These are phyloP conservation scores for Eremomyces bilateralis DNA, from an alignment of 495 filamentous ascomycete species.

Conservation along the genomic window DNA sequence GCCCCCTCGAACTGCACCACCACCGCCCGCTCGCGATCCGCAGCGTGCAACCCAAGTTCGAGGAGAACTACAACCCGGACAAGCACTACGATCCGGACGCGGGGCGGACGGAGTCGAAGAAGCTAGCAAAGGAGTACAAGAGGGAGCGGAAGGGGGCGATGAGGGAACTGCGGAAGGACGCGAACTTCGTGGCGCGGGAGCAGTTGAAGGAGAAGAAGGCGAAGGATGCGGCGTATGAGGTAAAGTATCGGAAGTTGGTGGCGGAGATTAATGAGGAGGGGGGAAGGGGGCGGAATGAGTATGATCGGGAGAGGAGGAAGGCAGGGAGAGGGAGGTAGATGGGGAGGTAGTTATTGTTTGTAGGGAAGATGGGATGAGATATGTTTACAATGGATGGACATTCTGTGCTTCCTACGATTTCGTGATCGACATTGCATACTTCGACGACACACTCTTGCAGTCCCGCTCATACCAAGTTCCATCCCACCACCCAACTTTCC, in stretches of 20 bases:
- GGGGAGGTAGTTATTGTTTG: too few relatives aligned
- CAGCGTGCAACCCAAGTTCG: slow-evolving; percentile 80
- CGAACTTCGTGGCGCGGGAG: slow-evolving; percentile 75
- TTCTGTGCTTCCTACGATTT: too few relatives aligned
- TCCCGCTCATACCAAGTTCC: too few relatives aligned
- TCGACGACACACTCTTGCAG: too few relatives aligned
- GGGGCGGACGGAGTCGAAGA: slow-evolving; percentile 60
- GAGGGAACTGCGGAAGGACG: slow-evolving; percentile 84
- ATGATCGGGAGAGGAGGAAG: slow-evolving; percentile 61
- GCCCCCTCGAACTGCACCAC: slow-evolving; percentile 70
- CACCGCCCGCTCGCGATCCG: slow-evolving; percentile 79
- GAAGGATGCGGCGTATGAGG: slow-evolving; percentile 63
- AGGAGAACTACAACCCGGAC: slow-evolving; percentile 81
- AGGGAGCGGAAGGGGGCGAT: slow-evolving; percentile 86
- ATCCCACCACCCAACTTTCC: too few relatives aligned
- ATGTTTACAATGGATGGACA: too few relatives aligned
- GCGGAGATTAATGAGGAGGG: slow-evolving; percentile 92
- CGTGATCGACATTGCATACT: too few relatives aligned
- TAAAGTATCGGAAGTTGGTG: slow-evolving; percentile 77
- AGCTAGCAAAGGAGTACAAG: slow-evolving; percentile 76
- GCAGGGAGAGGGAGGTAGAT: slow-evolving; percentile 32
- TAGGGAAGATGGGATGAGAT: too few relatives aligned
- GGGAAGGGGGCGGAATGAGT: slow-evolving; percentile 63
- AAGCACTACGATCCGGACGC: slow-evolving; percentile 89
- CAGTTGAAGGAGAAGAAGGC: slow-evolving; percentile 79